Evolutionary conservation across 108 stramenopile species (phyloP), one percentile per base, ranked within the genome.

Genomic region (Stephanodiscus triporus): DNA sequence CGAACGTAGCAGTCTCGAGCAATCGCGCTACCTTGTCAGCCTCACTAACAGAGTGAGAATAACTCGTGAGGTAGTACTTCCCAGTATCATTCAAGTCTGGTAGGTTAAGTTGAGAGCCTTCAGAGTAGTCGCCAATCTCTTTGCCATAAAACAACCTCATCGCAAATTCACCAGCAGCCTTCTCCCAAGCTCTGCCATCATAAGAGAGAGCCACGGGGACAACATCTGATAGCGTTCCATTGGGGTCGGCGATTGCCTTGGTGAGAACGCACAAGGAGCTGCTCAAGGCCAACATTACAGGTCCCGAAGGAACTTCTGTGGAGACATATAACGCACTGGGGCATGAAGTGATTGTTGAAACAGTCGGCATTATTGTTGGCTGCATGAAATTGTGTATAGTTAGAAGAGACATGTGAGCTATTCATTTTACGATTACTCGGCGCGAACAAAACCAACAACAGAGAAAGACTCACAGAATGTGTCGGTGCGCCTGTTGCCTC

Each of bases 101-200:
- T 13, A 82, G 63, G 73, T 50, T 59, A 55, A 80, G 64, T 29
- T 74, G 72, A 51, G 76, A 72, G 38, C 81, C 81, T 14, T n/a
- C n/a, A 58, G 37, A 48, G 51, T 61, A 78, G 56, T 80, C 63
- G 2, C 63, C 72, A 38, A 80, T 70, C 7, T 64, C 67, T 69
- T 57, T n/a, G 8, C 66, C 73, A 23, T 70, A 68, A 6, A 80
- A 57, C 30, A 82, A 47, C n/a, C 45, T 19, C 30, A 58, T 62
- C 6, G 79, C 79, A 70, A 80, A 80, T 40, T 74, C 82, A 29
- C 82, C 82, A 7, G 78, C 67, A 14, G 76, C 68, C 24, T 47
- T 72, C 72, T 86, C 85, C 85, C 85, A 86, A 17, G 63, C 68
- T 40, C 70, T 34, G 16, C 79, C 79, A 51, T 83, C 78, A 42